Base-by-base conservation (phyloP, 441 rosid species). In the Flueggea neowawraea region DNA sequence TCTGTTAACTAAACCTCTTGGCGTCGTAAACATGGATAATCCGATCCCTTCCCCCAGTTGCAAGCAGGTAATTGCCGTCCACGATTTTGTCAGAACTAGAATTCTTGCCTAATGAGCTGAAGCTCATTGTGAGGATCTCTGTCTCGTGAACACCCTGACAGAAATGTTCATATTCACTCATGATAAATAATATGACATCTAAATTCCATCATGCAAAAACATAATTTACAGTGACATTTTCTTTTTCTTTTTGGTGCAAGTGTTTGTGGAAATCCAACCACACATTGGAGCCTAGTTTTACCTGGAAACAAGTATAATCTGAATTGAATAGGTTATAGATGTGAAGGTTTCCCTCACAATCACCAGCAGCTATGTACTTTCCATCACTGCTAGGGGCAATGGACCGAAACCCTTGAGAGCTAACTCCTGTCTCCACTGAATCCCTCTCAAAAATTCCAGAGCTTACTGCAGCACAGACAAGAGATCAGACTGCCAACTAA, bases 351-450 rank as follows among this genome's bases (percentile, higher is more conserved):
- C 97, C 97, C 67, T 82, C 84, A 72, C 76, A 78, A 75, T 89
- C 97, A 68, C 97, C 95, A 66, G 89, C 88, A 63, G 91, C 96
- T 61, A 91, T 73, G 78, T 85, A 89, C 77, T 81, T 79, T 66
- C 91, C 97, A 74, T 89, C 96, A 67, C 83, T 78, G 64, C 95
- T 85, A 67, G 82, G 81, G 54, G 92, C 92, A 70, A 89, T 73
- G 58, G 95, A 85, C 59, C 92, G 86, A 66, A 89, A 81, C 55
- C 92, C 95, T 65, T 70, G 84, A 75, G 71, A 77, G 69, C 75
- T 75, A 64, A 75, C 70, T 67, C 71, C 73, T 58, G 85, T 74
- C 71, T 82, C 92, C 54, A 75, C 69, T 16, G 77, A 73, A 57
- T 84, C 84, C n/a, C 90, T 82, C 80, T 80, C 95, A 65, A 87